Percentiles rank a stretch among this genome's conserved stretches.
Evolutionary conservation across 805 yeast genomes (phyloP).

Genomic region (Starmerella powellii): DNA sequence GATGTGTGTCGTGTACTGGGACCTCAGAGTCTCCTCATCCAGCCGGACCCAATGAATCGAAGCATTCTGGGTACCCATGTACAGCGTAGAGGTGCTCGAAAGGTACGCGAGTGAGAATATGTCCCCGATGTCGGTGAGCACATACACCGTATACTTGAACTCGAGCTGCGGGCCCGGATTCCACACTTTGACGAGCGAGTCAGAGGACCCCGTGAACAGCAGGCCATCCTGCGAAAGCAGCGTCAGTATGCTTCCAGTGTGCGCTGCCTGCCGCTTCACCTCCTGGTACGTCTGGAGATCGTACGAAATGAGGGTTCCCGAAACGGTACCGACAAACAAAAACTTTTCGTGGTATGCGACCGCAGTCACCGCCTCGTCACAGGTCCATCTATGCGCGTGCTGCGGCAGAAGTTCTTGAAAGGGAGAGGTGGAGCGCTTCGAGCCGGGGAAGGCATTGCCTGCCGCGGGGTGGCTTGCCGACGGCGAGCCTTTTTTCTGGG

Average conservation of each 20-base stretch:
- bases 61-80: slow-evolving; percentile 88
- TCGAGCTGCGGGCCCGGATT: slow-evolving; percentile 24
- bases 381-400: slow-evolving; percentile 65
- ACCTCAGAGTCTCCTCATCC: slow-evolving; percentile 21
- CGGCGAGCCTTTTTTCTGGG: background rate
- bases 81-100: slow-evolving; percentile 45
- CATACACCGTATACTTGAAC: slow-evolving; percentile 60
- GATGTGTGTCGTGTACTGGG: slow-evolving; percentile 8
- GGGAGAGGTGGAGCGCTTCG: too few relatives aligned
- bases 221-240: slow-evolving; percentile 35
- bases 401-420: slow-evolving; percentile 5
- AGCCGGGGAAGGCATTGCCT: background rate
- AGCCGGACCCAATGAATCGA: slow-evolving; percentile 60
- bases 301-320: slow-evolving; percentile 60
- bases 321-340: slow-evolving; percentile 83
- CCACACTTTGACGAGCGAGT: slow-evolving; percentile 82
- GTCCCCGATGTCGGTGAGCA: slow-evolving; percentile 83
- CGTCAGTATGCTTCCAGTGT: slow-evolving; percentile 63
- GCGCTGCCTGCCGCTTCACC: slow-evolving; percentile 45
- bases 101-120: slow-evolving; percentile 74
- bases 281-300: slow-evolving; percentile 55
- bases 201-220: slow-evolving; percentile 82
- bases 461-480: too few relatives aligned
- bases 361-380: slow-evolving; percentile 59
- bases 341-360: slow-evolving; percentile 26